phyloP scores from a whole-genome alignment of 2,329 filamentous ascomycete genomes.

The Pseudopithomyces chartarum region DNA sequence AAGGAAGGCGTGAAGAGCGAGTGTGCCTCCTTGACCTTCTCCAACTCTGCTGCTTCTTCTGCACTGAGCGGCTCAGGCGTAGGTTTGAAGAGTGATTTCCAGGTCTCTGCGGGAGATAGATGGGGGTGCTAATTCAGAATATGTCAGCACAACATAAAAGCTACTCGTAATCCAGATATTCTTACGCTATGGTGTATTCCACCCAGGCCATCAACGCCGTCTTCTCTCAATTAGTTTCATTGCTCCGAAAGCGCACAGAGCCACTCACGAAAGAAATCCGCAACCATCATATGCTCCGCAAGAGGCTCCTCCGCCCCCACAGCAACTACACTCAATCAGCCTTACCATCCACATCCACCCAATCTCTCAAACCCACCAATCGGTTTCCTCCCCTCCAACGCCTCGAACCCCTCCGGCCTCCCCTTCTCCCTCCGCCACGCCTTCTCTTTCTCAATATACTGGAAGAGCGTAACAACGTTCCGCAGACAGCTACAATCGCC shows the following conservation, averaged over 20 bases:
- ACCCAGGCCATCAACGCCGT: constrained; percentile 55
- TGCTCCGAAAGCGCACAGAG: background rate
- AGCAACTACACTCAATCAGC: constrained; percentile 59
- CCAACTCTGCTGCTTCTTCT: constrained; percentile 41
- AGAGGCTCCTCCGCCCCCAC: constrained; percentile 86
- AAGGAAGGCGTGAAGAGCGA: constrained; percentile 76
- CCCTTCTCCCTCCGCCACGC: constrained; percentile 77
- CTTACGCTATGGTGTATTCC: constrained; percentile 53
- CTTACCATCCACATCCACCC: background rate
- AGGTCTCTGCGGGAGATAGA: constrained; percentile 53
- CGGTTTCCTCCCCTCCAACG: constrained; percentile 74
- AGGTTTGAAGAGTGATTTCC: constrained; percentile 52
- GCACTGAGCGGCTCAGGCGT: constrained; percentile 35
- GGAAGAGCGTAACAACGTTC: constrained; percentile 89
- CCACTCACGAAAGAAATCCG: constrained; percentile 77
- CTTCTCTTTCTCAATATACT: constrained; percentile 87
- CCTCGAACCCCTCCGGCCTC: constrained; percentile 71
- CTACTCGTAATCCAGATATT: background rate
- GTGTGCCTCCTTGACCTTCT: constrained; percentile 45
- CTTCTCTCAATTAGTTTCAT: constrained; percentile 29
- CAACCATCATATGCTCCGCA: constrained; percentile 75
- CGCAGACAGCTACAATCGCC: constrained; percentile 69
- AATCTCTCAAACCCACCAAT: constrained; percentile 51
- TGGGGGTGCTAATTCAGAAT: constrained; percentile 49
- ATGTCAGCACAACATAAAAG: constrained; percentile 5